Conservation (phyloP, 2,329 filamentous ascomycete species). For the Gyromitra esculenta region DNA sequence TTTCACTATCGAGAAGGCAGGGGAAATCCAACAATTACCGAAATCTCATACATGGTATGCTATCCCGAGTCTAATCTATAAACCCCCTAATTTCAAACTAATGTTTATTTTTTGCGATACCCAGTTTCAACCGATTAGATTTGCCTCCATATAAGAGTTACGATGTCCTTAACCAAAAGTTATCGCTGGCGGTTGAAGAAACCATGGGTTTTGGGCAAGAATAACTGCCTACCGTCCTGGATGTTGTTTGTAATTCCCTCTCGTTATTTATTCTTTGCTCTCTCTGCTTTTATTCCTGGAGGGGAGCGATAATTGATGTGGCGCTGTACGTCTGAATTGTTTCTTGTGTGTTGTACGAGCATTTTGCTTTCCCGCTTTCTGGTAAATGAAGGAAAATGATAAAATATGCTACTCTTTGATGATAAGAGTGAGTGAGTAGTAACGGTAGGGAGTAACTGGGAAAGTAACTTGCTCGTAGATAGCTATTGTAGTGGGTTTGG, state of each 20-base stretch:
- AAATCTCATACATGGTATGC: constrained; percentile 98
- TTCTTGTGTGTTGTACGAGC: constrained; percentile 29
- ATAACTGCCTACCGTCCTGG: constrained; percentile 64
- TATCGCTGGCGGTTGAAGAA: constrained; percentile 97
- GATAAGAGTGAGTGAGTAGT: constrained; percentile 26
- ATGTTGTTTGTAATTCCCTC: constrained; percentile 34
- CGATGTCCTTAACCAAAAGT: constrained; percentile 84
- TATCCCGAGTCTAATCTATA: constrained; percentile 1
- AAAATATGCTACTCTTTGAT: constrained; percentile 42
- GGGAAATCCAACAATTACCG: constrained; percentile 86
- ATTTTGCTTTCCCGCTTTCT: constrained; percentile 34
- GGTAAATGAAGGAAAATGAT: constrained; percentile 23
- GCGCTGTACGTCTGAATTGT: constrained; percentile 28
- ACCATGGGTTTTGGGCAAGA: constrained; percentile 99
- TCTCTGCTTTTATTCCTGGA: constrained; percentile 43
- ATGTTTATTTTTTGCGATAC: constrained; percentile 12
- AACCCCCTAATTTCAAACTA: constrained; percentile 12
- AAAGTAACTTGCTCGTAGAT: constrained; percentile 23
- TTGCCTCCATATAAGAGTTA: constrained; percentile 90
- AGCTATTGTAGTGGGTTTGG: constrained; percentile 46
- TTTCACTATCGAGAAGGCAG: constrained; percentile 98
- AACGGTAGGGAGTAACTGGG: not conserved
- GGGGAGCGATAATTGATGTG: constrained; percentile 43
- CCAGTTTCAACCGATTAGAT: constrained; percentile 95
- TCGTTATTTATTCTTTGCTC: constrained; percentile 26